Percentiles rank a stretch among this genome's conserved stretches.
phyloP scores from a whole-genome alignment of 2,329 filamentous ascomycete species.

The Talaromyces sp. region DNA sequence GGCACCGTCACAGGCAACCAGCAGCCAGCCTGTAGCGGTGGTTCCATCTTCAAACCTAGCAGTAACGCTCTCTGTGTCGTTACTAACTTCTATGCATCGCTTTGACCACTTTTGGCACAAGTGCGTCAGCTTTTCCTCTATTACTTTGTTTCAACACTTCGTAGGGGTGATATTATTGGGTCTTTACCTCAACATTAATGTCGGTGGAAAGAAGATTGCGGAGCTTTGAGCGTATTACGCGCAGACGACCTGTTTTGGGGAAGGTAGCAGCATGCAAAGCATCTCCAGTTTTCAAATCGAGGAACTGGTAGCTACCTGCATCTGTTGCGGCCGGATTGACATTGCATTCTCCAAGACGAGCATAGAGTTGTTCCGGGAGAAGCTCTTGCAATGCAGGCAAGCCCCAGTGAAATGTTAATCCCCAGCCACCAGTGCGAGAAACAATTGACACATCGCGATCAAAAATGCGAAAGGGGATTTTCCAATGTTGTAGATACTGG shows the following conservation, averaged over 20 bases:
- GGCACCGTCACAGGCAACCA: constrained; percentile 51
- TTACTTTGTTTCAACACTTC: background rate
- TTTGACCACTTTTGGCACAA: constrained; percentile 35
- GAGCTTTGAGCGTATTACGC: constrained; percentile 47
- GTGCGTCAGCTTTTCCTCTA: background rate
- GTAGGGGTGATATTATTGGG: background rate
- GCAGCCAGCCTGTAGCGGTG: constrained; percentile 36
- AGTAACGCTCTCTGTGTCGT: constrained; percentile 32
- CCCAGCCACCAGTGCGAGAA: constrained; percentile 55
- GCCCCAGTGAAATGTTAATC: constrained; percentile 61
- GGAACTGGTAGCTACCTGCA: constrained; percentile 51
- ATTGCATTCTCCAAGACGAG: constrained; percentile 47
- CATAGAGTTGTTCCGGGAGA: constrained; percentile 45
- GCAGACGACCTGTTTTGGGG: constrained; percentile 42
- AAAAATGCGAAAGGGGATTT: constrained; percentile 34
- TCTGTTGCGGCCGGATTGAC: constrained; percentile 51
- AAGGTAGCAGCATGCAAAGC: constrained; percentile 38
- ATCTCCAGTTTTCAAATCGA: constrained; percentile 51
- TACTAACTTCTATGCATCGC: constrained; percentile 27
- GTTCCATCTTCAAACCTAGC: constrained; percentile 47
- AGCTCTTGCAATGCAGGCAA: constrained; percentile 49
- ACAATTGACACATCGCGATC: constrained; percentile 42
- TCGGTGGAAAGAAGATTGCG: constrained; percentile 44
- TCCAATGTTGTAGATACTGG: constrained; percentile 32
- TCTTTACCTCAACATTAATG: constrained; percentile 44